A percentile compares a stretch with the other conserved stretches of the same genome.
Evolutionary conservation across 2,329 filamentous ascomycete genomes (phyloP).

Genomic region (Cladophialophora bantiana): DNA sequence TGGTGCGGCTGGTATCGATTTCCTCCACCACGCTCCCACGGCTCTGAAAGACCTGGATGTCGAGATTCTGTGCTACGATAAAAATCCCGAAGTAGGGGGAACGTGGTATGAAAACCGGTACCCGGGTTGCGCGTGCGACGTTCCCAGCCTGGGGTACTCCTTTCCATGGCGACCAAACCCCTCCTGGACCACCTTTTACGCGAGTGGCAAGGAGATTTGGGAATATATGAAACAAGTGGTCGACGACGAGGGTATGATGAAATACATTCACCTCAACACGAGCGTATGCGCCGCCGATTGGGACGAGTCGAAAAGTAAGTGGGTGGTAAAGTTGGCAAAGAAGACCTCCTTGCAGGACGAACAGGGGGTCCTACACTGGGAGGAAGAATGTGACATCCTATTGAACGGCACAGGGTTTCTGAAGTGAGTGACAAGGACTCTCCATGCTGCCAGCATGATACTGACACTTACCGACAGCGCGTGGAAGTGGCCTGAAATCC

Average conservation of each 20-base stretch:
- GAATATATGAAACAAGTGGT: slow-evolving; percentile 42
- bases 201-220: slow-evolving; percentile 40
- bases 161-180: slow-evolving; percentile 39
- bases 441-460: slow-evolving; percentile 37
- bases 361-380: background rate
- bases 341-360: slow-evolving; percentile 5
- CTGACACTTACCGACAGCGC: slow-evolving; percentile 40
- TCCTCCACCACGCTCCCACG: no score
- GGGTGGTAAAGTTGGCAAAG: slow-evolving; percentile 6
- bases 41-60: slow-evolving; percentile 41
- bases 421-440: slow-evolving; percentile 40
- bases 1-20: no score
- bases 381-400: slow-evolving; percentile 42
- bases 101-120: slow-evolving; percentile 43
- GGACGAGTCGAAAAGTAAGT: slow-evolving; percentile 23
- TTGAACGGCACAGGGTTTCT: slow-evolving; percentile 51
- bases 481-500: slow-evolving; percentile 56
- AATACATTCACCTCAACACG: slow-evolving; percentile 18
- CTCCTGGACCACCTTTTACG: slow-evolving; percentile 39
- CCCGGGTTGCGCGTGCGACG: slow-evolving; percentile 25
- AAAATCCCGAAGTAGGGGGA: slow-evolving; percentile 49
- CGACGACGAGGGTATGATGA: slow-evolving; percentile 32
- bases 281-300: slow-evolving; percentile 16
- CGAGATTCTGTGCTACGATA: slow-evolving; percentile 50
- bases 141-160: slow-evolving; percentile 31